Conservation (phyloP, 169 alveolate genomes). For the Plasmodium sp. region DNA sequence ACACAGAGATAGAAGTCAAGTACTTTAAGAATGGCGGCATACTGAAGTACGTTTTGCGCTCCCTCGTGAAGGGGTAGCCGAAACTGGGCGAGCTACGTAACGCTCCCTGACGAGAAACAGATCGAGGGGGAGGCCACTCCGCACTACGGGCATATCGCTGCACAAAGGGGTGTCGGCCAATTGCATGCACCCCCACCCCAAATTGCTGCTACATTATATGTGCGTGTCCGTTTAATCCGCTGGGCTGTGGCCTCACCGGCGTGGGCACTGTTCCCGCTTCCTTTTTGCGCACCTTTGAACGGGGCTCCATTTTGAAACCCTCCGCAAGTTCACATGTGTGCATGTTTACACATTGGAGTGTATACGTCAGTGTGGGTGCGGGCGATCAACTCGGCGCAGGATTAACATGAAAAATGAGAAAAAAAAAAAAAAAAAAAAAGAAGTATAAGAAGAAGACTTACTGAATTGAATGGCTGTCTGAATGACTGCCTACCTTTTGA, state of each 20-base stretch:
- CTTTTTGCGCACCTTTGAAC: not conserved
- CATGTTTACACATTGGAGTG: not conserved
- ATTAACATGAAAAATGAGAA: not conserved
- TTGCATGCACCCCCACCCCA: not conserved
- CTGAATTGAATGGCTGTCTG: not conserved
- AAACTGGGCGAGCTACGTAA: not conserved
- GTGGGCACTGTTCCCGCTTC: not conserved
- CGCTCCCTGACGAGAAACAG: not conserved
- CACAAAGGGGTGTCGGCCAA: not conserved
- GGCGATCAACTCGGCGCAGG: not conserved
- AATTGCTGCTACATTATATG: not conserved
- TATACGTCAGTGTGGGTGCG: not conserved
- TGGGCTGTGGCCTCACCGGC: not conserved
- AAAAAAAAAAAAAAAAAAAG: not conserved
- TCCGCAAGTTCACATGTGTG: not conserved
- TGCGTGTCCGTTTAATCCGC: not conserved
- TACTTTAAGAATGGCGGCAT: constrained; percentile 94
- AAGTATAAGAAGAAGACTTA: not conserved
- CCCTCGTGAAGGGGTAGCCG: constrained; percentile 75
- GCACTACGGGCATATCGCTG: not conserved
- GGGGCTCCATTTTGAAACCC: not conserved
- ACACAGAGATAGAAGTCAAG: constrained; percentile 88
- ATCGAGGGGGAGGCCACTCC: not conserved
- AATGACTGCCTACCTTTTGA: not conserved
- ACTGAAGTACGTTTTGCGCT: constrained; percentile 91